Evolutionary conservation across 148 eudicot species (phyloP).

Genomic region (Fagopyrum homotropicum): DNA sequence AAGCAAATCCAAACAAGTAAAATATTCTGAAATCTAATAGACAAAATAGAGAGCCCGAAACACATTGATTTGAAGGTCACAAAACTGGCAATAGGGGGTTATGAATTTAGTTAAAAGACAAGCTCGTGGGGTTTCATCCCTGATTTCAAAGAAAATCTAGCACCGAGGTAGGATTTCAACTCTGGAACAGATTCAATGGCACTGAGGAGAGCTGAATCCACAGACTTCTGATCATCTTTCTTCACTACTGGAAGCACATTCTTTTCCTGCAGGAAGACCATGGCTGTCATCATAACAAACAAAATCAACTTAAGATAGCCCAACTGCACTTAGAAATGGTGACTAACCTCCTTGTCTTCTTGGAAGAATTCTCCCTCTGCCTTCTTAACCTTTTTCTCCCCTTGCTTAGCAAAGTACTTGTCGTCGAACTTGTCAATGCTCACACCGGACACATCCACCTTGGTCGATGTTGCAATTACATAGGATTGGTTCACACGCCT

Average conservation of each 20-base stretch:
- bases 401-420: slow-evolving; percentile 39
- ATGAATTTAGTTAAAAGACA: slow-evolving; percentile 26
- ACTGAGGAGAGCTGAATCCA: slow-evolving; percentile 36
- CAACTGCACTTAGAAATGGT: background rate
- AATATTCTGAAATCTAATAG: background rate
- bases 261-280: slow-evolving; percentile 33
- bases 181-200: slow-evolving; percentile 41
- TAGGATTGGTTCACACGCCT: slow-evolving; percentile 51
- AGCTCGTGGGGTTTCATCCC: slow-evolving; percentile 71
- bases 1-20: background rate
- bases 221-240: slow-evolving; percentile 51
- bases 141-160: slow-evolving; percentile 44
- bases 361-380: slow-evolving; percentile 47
- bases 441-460: slow-evolving; percentile 42
- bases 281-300: background rate
- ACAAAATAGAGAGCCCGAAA: background rate
- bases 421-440: slow-evolving; percentile 38
- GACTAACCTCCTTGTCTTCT: slow-evolving; percentile 35
- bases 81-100: background rate
- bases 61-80: background rate
- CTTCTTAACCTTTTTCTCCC: slow-evolving; percentile 38
- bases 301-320: background rate
- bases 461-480: slow-evolving; percentile 49
- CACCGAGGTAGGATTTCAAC: slow-evolving; percentile 46
- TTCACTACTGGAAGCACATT: slow-evolving; percentile 51